Percentiles rank a stretch among this genome's conserved stretches.
Evolutionary conservation across 306 rosid species (phyloP).

Genomic region (Hylodesmum podocarpum): DNA sequence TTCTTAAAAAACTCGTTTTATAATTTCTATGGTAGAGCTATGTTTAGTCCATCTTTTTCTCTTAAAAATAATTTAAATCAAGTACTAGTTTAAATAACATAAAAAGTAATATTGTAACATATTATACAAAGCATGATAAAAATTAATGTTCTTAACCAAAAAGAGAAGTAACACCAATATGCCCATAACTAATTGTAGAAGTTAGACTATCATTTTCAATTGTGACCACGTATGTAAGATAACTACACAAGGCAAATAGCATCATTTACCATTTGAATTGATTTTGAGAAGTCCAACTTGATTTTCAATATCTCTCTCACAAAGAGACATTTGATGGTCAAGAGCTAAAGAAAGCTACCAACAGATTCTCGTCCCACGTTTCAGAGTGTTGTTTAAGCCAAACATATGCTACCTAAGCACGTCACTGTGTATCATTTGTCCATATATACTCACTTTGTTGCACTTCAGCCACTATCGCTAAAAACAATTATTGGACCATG

Average conservation of each 20-base stretch:
- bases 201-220: not conserved
- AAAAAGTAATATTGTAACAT: not conserved
- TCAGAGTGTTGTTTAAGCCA: conserved; percentile 36
- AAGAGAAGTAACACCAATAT: not conserved
- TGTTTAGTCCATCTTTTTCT: not conserved
- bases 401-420: conserved; percentile 28
- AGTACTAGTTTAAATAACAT: not conserved
- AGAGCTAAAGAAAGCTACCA: not conserved
- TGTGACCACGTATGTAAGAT: not conserved
- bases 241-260: not conserved
- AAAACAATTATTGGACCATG: not conserved
- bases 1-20: too few relatives aligned
- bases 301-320: not conserved
- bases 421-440: conserved; percentile 13
- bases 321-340: conserved; percentile 17
- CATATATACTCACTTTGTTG: conserved; percentile 8
- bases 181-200: not conserved
- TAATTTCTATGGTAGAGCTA: not conserved
- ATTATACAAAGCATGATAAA: not conserved
- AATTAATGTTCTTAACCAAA: not conserved
- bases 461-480: conserved; percentile 7
- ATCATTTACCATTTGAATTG: conserved; percentile 4
- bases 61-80: not conserved
- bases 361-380: conserved; percentile 30
- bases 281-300: not conserved